Percentiles rank a stretch among this genome's conserved stretches.
Evolutionary conservation across 805 yeast genomes (phyloP).

Genomic region (Schizosaccharomyces osmophilus): DNA sequence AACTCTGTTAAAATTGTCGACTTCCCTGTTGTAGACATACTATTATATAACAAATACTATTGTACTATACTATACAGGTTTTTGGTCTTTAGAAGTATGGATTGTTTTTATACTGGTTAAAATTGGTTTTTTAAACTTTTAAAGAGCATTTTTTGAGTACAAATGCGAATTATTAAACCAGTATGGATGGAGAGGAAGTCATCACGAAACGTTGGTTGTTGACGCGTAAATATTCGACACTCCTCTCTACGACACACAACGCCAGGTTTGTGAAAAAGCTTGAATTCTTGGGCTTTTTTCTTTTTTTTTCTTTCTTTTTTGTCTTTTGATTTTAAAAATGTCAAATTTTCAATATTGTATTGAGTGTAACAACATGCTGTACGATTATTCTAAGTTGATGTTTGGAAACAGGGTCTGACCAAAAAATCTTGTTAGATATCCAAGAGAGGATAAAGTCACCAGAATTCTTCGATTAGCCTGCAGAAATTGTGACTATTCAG

Average conservation of each 20-base stretch:
- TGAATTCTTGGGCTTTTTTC: background rate
- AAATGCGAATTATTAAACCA: no score
- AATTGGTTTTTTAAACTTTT: no score
- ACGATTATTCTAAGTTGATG: background rate
- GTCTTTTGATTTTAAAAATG: background rate
- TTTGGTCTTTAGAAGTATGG: no score
- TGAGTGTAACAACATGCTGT: conserved; percentile 3
- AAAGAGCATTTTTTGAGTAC: no score
- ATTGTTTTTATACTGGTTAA: no score
- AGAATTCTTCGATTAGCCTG: background rate
- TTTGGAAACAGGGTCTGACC: background rate
- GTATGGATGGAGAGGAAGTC: no score
- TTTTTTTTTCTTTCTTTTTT: background rate
- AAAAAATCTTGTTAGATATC: background rate
- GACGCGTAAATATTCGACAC: no score
- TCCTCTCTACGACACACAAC: background rate
- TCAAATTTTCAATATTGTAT: conserved; percentile 2
- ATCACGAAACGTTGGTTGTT: no score
- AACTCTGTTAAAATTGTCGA: no score
- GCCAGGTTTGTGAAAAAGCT: background rate
- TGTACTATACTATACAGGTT: no score
- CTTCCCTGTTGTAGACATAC: no score
- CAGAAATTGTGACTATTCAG: conserved; percentile 1
- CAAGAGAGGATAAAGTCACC: background rate
- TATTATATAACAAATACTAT: no score